phyloP scores from a whole-genome alignment of 73 alveolate species.

The Paramecium pentaurelia region DNA sequence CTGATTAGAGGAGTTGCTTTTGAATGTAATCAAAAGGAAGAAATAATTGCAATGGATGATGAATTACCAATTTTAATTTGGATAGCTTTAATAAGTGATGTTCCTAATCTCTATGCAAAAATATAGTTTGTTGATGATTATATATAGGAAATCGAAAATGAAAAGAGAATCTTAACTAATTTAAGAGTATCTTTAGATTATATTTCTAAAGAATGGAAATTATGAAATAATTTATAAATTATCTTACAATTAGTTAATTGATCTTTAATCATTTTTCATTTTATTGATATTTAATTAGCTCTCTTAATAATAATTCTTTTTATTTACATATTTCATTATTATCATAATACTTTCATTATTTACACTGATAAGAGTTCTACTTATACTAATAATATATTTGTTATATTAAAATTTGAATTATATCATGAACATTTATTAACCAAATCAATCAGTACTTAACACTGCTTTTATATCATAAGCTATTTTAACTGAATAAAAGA shows the following conservation, averaged over 20 bases:
- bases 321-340: not conserved
- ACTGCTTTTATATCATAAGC: not conserved
- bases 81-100: conserved; percentile 19
- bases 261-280: not conserved
- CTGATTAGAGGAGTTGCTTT: conserved; percentile 46
- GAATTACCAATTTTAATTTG: conserved; percentile 57
- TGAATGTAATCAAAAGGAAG: conserved; percentile 51
- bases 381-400: not conserved
- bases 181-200: conserved; percentile 31
- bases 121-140: conserved; percentile 50
- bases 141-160: conserved; percentile 41
- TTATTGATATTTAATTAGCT: too few species aligned
- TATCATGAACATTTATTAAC: not conserved
- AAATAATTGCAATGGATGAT: conserved; percentile 57
- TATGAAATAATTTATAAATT: not conserved
- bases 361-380: not conserved
- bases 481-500: not conserved
- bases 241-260: not conserved
- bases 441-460: not conserved
- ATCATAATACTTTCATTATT: not conserved
- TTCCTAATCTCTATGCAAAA: conserved; percentile 43
- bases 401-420: not conserved
- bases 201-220: conserved; percentile 28
- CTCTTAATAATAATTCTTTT: too few species aligned
- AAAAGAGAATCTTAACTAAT: conserved; percentile 38